Percentiles rank a stretch among this genome's conserved stretches.
Conservation (phyloP, 2,329 filamentous ascomycete genomes). For the Neurospora crassa region DNA sequence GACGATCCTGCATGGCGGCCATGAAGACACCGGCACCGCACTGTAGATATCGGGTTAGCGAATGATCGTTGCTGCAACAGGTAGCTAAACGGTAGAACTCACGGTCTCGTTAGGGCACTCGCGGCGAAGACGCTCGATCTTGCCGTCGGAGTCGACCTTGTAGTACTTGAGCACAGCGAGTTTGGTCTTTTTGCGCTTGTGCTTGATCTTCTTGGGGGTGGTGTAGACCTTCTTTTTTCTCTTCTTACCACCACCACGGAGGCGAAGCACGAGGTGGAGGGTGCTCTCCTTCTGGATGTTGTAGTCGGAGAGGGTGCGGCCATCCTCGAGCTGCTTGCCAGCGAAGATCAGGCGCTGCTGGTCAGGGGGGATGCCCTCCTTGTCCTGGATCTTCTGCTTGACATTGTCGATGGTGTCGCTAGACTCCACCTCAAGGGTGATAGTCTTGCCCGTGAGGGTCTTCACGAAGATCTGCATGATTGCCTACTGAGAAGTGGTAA, state of each 20-base stretch:
- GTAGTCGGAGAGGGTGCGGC: slow-evolving; percentile 98
- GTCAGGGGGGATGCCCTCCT: slow-evolving; percentile 98
- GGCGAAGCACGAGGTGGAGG: slow-evolving; percentile 93
- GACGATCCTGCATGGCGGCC: slow-evolving; percentile 99
- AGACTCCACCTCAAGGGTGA: slow-evolving; percentile 99
- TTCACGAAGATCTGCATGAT: slow-evolving; percentile 72
- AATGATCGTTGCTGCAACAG: background rate
- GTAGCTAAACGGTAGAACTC: slow-evolving; percentile 29
- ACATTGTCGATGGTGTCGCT: slow-evolving; percentile 99
- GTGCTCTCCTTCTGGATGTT: slow-evolving; percentile 99
- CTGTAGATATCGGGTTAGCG: slow-evolving; percentile 38
- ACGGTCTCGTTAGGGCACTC: slow-evolving; percentile 92
- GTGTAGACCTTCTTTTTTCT: slow-evolving; percentile 99
- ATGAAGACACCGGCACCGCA: slow-evolving; percentile 99
- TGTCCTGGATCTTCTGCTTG: slow-evolving; percentile 98
- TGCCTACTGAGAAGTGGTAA: slow-evolving; percentile 38
- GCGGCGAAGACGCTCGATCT: slow-evolving; percentile 97
- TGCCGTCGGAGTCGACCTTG: slow-evolving; percentile 99
- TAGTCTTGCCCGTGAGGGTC: slow-evolving; percentile 98
- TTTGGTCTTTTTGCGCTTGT: slow-evolving; percentile 99
- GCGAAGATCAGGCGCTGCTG: slow-evolving; percentile 99
- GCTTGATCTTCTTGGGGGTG: slow-evolving; percentile 99
- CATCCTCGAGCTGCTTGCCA: slow-evolving; percentile 99
- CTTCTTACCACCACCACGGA: slow-evolving; percentile 99
- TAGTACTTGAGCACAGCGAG: slow-evolving; percentile 99